phyloP scores from a whole-genome alignment of 768 basidiomycete species.

The Rubroboletus pulcherrimus region DNA sequence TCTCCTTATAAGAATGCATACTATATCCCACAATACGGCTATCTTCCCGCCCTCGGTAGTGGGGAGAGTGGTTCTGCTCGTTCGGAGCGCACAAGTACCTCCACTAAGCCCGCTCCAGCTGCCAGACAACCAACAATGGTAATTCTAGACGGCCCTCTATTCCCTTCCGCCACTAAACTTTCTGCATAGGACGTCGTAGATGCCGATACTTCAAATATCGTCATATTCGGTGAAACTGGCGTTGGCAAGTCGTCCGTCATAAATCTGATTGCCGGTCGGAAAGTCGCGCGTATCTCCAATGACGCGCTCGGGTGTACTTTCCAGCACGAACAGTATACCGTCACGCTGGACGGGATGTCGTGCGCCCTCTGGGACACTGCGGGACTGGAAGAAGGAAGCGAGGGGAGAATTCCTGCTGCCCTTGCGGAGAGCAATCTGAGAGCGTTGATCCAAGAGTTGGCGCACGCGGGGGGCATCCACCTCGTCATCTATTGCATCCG shows the following conservation, averaged over 20 bases:
- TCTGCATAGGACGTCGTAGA: background rate
- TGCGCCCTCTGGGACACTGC: conserved; percentile 6
- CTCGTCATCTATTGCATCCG: conserved; percentile 10
- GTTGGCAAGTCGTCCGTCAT: conserved; percentile 5
- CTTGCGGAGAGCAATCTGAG: background rate
- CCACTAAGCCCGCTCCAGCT: background rate
- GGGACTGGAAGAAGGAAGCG: conserved; percentile 5
- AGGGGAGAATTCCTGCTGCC: conserved; percentile 7
- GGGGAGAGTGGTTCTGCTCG: background rate
- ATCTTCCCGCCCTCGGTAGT: too few relatives aligned
- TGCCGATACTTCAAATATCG: background rate
- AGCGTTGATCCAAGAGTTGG: background rate
- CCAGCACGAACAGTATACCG: background rate
- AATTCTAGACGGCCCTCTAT: too few relatives aligned
- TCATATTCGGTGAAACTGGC: conserved; percentile 1
- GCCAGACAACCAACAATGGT: background rate
- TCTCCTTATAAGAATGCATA: background rate
- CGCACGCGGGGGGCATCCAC: conserved; percentile 1
- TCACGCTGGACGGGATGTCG: background rate
- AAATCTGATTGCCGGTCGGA: background rate
- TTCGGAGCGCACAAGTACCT: background rate
- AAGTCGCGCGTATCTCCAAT: background rate
- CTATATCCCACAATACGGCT: background rate
- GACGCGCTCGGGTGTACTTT: conserved; percentile 2
- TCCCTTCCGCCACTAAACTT: background rate